A percentile compares a stretch with the other conserved stretches of the same genome.
These are phyloP conservation scores for Penicillium sp. DNA, from an alignment of 2,329 filamentous ascomycete species.

Conservation along the genomic window DNA sequence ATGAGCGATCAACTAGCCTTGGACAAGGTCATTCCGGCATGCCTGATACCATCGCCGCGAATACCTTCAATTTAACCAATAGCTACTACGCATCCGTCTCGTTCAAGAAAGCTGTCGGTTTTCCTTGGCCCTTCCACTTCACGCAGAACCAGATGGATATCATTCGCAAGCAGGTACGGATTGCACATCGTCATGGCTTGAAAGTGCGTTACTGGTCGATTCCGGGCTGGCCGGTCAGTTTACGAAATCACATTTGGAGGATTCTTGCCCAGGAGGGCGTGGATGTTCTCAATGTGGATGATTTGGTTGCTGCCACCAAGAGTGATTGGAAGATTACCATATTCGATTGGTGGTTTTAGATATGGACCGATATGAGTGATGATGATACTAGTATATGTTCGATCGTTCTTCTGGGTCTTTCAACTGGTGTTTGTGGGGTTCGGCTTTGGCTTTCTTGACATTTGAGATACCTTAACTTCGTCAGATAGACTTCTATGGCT, in stretches of 20 bases:
- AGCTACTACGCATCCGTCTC: conserved; percentile 63
- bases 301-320: conserved; percentile 54
- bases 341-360: conserved; percentile 39
- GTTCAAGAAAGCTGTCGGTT: conserved; percentile 55
- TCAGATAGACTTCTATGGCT: conserved; percentile 6
- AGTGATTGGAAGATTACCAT: conserved; percentile 51
- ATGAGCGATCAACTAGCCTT: conserved; percentile 16
- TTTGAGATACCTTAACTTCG: conserved; percentile 14
- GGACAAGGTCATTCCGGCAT: conserved; percentile 54
- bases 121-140: conserved; percentile 55
- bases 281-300: conserved; percentile 63
- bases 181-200: conserved; percentile 56
- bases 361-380: conserved; percentile 9
- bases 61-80: conserved; percentile 54
- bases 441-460: neutral
- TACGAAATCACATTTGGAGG: conserved; percentile 61
- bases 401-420: conserved; percentile 3
- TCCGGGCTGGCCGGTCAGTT: conserved; percentile 58
- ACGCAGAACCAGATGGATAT: conserved; percentile 49
- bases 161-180: conserved; percentile 57
- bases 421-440: neutral
- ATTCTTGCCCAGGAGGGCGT: conserved; percentile 58
- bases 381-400: too few species aligned
- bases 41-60: conserved; percentile 38
- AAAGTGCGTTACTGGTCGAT: conserved; percentile 63